Conservation (phyloP, 371 early-diverging fungal genomes). For the Smittium culicis region DNA sequence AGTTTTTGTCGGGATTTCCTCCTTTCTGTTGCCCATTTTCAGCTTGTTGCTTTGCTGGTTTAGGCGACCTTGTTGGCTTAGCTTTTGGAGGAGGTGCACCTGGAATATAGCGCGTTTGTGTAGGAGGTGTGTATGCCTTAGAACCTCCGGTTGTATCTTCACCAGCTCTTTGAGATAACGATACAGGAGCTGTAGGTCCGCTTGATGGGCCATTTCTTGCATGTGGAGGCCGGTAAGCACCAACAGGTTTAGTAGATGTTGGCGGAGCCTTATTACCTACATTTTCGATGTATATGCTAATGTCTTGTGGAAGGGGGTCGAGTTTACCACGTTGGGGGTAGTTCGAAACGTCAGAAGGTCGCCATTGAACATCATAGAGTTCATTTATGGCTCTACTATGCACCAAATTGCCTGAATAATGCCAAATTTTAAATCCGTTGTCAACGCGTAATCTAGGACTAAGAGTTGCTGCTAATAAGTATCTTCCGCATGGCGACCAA, state of each 20-base stretch:
- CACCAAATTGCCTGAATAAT: constrained; percentile 78
- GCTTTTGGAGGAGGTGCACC: constrained; percentile 20
- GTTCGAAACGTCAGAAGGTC: constrained; percentile 43
- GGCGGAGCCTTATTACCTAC: constrained; percentile 5
- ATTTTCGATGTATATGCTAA: constrained; percentile 7
- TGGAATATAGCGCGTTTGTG: constrained; percentile 14
- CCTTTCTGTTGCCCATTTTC: constrained; percentile 19
- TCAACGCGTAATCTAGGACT: constrained; percentile 91
- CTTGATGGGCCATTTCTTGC: constrained; percentile 18
- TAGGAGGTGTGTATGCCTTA: not conserved
- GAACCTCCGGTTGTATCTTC: constrained; percentile 15
- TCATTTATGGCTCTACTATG: constrained; percentile 60
- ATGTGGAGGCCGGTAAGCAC: constrained; percentile 31
- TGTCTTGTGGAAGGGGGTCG: constrained; percentile 17
- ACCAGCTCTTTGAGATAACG: constrained; percentile 28
- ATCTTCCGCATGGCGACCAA: constrained; percentile 87
- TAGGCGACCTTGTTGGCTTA: constrained; percentile 9
- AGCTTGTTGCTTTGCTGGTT: constrained; percentile 19
- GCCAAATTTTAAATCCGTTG: constrained; percentile 91
- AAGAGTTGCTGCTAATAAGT: constrained; percentile 80
- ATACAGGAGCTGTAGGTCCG: constrained; percentile 17
- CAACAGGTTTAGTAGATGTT: constrained; percentile 20
- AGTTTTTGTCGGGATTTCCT: not conserved
- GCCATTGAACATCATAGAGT: constrained; percentile 72
- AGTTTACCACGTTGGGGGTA: constrained; percentile 51